Base-by-base conservation (phyloP, 176 grass and related monocot species). In the Ananas comosus region DNA sequence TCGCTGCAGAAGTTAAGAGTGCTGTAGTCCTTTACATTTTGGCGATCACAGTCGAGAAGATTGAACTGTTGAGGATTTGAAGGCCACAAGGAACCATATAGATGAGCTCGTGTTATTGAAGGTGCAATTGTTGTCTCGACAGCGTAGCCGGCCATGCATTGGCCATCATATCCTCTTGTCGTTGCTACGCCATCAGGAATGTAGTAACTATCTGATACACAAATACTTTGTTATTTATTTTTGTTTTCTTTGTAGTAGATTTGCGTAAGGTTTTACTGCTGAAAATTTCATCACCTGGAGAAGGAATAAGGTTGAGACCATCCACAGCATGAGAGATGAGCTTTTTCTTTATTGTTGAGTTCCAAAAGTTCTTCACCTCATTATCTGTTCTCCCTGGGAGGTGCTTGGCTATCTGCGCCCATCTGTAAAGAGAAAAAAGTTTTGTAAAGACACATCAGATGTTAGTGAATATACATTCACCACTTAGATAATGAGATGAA, bases 311-410 rank as follows among this genome's bases (percentile, higher is more conserved):
- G 53, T 67, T 56, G 75, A 84, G 69, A 11, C 27, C 72, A 53
- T 71, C 76, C 61, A 91, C 80, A 28, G 88, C 88, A 70, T 82
- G 85, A 12, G 88, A 80, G 47, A 84, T 80, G 79, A 97, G 81
- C 81, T 97, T 97, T 83, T 97, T 97, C 82, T 97, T 97, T 54
- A 97, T 90, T 66, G 89, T 92, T 51, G 93, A 97, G 77, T 97
- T 97, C 89, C 93, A 97, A 12, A 92, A 97, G 66, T 97, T 97
- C 89, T 97, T 97, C 28, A 97, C 93, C 74, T 97, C 93, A 48
- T 97, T 97, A 79, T 97, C 93, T 47, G 93, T 97, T 72, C 93
- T 87, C 48, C 93, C 93, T 50, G 93, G 93, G 2, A 97, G 89
- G 65, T 97, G 93, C 81, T 97, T 97, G 63, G 93, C 89, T 57